Conservation (phyloP, 805 yeast genomes). For the Metschnikowia vanudenii region DNA sequence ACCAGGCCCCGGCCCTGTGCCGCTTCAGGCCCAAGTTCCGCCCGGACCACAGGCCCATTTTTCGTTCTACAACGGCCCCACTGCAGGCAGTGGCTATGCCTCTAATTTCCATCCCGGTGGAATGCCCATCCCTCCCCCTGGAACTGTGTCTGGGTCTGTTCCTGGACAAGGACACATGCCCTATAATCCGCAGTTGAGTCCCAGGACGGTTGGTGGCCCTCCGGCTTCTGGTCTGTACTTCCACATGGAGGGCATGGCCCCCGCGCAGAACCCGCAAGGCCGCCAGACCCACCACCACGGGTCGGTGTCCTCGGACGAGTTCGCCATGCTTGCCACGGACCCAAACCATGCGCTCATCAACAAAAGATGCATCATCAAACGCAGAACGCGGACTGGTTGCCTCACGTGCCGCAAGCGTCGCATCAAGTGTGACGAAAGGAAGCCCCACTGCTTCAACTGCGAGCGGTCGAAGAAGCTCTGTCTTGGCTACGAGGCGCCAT, state of each 20-base stretch:
- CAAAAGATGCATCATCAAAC: constrained; percentile 47
- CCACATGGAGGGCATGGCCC: constrained; percentile 4
- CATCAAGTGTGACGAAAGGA: constrained; percentile 73
- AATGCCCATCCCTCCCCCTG: background rate
- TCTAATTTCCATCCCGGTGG: background rate
- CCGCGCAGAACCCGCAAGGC: background rate
- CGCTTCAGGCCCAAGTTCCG: background rate
- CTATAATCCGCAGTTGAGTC: constrained; percentile 3
- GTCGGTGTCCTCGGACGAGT: constrained; percentile 1
- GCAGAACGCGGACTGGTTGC: constrained; percentile 74
- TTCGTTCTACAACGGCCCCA: constrained; percentile 8
- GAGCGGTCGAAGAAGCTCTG: constrained; percentile 63
- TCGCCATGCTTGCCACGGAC: constrained; percentile 9
- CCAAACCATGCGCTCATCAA: constrained; percentile 32
- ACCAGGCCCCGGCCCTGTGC: background rate
- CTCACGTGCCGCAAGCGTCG: constrained; percentile 69
- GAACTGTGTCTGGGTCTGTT: background rate
- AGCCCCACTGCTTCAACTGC: constrained; percentile 68
- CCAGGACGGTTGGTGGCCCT: background rate
- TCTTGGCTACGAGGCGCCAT: constrained; percentile 54
- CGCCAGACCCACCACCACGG: background rate
- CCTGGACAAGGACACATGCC: background rate
- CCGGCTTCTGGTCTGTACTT: background rate
- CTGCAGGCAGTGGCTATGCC: constrained; percentile 13
- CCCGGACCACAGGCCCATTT: background rate